Percentiles rank a stretch among this genome's conserved stretches.
Evolutionary conservation across 2,329 filamentous ascomycete species (phyloP).

Genomic region (Didymella arachidicola): DNA sequence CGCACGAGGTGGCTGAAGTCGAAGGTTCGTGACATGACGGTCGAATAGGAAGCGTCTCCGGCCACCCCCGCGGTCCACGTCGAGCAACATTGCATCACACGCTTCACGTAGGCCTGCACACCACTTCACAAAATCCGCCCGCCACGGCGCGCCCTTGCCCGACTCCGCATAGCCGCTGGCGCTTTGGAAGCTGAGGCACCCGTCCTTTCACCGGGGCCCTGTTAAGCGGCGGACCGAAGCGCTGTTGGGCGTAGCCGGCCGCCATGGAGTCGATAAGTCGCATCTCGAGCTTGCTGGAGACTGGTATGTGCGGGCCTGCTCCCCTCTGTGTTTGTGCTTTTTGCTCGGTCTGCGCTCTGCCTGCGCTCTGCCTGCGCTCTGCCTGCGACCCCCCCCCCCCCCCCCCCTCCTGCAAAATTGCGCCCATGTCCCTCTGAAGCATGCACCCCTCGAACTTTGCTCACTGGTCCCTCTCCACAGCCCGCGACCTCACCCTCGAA

Average conservation of each 20-base stretch:
- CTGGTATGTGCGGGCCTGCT: conserved; percentile 64
- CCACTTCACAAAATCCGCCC: conserved; percentile 31
- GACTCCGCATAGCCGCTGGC: conserved; percentile 37
- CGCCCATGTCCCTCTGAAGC: conserved; percentile 6
- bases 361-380: not conserved
- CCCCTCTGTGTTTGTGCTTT: not conserved
- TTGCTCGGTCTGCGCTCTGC: not conserved
- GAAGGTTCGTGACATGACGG: conserved; percentile 1
- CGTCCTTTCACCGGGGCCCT: conserved; percentile 4
- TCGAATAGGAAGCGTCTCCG: conserved; percentile 15
- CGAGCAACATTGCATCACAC: conserved; percentile 19
- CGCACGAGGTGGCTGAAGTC: not conserved
- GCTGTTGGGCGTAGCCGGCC: conserved; percentile 23
- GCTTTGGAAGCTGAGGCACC: conserved; percentile 23
- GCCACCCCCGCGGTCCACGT: conserved; percentile 11
- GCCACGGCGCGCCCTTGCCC: conserved; percentile 26
- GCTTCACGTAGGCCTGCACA: conserved; percentile 33
- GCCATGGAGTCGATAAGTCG: conserved; percentile 94
- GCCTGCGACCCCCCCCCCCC: no score
- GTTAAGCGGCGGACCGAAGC: conserved; percentile 26
- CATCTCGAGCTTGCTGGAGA: conserved; percentile 93
- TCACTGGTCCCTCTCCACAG: conserved; percentile 62
- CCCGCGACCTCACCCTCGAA: conserved; percentile 96
- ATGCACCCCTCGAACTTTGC: conserved; percentile 51
- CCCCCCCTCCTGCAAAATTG: conserved; percentile 12